phyloP scores from a whole-genome alignment of 2,329 filamentous ascomycete species.

The Coniochaeta hoffmannii region DNA sequence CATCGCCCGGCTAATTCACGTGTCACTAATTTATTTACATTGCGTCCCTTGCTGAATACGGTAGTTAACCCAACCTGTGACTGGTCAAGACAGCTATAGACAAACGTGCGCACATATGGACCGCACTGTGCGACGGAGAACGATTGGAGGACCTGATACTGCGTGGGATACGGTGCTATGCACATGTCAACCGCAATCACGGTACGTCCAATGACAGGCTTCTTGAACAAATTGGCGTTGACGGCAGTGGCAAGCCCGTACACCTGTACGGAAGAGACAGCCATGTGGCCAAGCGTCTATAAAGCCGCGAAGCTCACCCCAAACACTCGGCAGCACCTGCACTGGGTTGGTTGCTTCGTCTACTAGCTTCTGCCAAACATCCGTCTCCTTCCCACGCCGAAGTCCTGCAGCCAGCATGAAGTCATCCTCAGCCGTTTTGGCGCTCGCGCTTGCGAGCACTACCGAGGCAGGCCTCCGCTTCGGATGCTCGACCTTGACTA shows the following conservation, averaged over 20 bases:
- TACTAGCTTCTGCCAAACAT: background rate
- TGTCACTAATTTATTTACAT: background rate
- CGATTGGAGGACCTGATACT: no score
- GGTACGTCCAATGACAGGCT: background rate
- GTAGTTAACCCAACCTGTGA: background rate
- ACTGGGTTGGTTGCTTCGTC: background rate
- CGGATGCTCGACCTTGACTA: constrained; percentile 4
- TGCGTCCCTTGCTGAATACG: background rate
- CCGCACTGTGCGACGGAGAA: background rate
- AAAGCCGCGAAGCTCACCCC: background rate
- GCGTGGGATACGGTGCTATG: no score
- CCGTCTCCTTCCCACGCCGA: background rate
- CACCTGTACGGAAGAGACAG: background rate
- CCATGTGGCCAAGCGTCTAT: background rate
- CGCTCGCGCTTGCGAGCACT: background rate
- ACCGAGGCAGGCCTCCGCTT: constrained; percentile 5
- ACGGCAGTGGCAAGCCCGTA: background rate
- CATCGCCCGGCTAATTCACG: background rate
- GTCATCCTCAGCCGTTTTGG: constrained; percentile 2
- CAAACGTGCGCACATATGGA: background rate
- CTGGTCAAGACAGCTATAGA: no score
- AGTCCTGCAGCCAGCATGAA: constrained; percentile 1
- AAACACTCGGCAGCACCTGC: background rate
- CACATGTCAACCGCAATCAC: no score
- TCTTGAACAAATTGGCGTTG: background rate